These are phyloP conservation scores for Alternaria sp. DNA, from an alignment of 2,329 filamentous ascomycete species.

Conservation along the genomic window DNA sequence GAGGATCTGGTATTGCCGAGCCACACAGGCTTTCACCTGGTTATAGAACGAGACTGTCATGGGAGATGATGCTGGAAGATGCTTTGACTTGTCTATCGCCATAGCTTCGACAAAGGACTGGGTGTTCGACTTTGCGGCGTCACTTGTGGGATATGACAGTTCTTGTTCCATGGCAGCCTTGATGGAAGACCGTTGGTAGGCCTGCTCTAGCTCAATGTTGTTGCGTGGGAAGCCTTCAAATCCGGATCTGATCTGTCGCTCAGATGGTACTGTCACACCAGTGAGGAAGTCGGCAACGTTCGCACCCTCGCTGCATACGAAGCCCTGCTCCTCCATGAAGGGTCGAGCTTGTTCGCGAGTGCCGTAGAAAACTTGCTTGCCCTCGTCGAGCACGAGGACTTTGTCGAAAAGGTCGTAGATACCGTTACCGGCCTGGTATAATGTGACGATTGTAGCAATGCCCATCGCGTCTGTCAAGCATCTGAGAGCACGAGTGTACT, in stretches of 20 bases:
- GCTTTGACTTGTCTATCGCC: slow-evolving; percentile 61
- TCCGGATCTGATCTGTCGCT: slow-evolving; percentile 49
- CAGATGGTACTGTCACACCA: slow-evolving; percentile 64
- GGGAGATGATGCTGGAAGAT: slow-evolving; percentile 60
- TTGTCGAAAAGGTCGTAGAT: slow-evolving; percentile 74
- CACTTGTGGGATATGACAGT: slow-evolving; percentile 62
- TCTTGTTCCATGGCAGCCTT: slow-evolving; percentile 60
- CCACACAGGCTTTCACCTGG: slow-evolving; percentile 63
- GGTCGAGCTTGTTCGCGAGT: slow-evolving; percentile 62
- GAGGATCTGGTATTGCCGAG: slow-evolving; percentile 69
- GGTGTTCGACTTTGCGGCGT: slow-evolving; percentile 50
- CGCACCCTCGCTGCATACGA: slow-evolving; percentile 66
- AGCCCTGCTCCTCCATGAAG: slow-evolving; percentile 73
- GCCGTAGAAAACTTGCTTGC: slow-evolving; percentile 77
- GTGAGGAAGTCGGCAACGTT: slow-evolving; percentile 79
- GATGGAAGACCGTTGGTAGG: slow-evolving; percentile 60
- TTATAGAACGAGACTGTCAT: slow-evolving; percentile 50
- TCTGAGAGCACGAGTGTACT: slow-evolving; percentile 62
- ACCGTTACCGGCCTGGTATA: slow-evolving; percentile 59
- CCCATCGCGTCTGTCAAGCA: slow-evolving; percentile 57
- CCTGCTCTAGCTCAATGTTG: slow-evolving; percentile 50
- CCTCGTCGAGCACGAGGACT: slow-evolving; percentile 74
- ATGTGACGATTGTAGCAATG: slow-evolving; percentile 59
- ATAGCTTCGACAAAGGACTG: slow-evolving; percentile 62
- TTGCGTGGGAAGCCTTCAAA: slow-evolving; percentile 54